A percentile compares a stretch with the other conserved stretches of the same genome.
Evolutionary conservation across 371 early-diverging fungal species (phyloP).

Genomic region (Batrachochytrium dendrobatidis): DNA sequence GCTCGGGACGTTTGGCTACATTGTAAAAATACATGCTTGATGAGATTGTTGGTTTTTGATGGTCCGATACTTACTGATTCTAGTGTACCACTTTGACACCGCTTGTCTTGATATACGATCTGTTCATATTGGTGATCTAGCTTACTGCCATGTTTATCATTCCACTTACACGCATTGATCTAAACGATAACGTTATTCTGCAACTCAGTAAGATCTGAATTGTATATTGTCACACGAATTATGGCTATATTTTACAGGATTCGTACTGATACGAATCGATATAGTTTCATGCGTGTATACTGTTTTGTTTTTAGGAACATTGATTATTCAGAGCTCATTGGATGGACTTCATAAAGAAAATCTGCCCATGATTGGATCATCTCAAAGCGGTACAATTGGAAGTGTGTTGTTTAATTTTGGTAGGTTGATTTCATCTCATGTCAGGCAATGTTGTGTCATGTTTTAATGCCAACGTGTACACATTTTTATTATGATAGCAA

Average conservation of each 20-base stretch:
- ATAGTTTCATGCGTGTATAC: slow-evolving; percentile 36
- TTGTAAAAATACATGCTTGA: slow-evolving; percentile 14
- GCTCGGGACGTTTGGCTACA: slow-evolving; percentile 32
- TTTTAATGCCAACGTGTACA: no score
- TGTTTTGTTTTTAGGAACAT: slow-evolving; percentile 20
- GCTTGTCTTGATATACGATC: no score
- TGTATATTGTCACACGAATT: neutral
- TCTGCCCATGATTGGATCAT: slow-evolving; percentile 21
- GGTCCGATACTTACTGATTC: slow-evolving; percentile 6
- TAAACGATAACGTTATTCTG: slow-evolving; percentile 42
- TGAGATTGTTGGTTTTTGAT: neutral
- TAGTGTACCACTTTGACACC: slow-evolving; percentile 1
- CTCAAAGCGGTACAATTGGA: slow-evolving; percentile 27
- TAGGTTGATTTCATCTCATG: neutral
- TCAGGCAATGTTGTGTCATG: neutral
- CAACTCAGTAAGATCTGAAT: slow-evolving; percentile 27
- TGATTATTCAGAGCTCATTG: neutral
- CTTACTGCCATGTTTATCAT: slow-evolving; percentile 24
- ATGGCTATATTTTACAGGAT: neutral
- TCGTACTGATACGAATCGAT: neutral
- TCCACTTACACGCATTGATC: slow-evolving; percentile 30
- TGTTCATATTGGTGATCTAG: no score
- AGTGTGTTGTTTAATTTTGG: slow-evolving; percentile 39
- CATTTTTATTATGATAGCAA: no score
- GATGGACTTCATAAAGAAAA: slow-evolving; percentile 14